Base-by-base conservation (phyloP, 140 eudicot species). In the Stevia rebaudiana region DNA sequence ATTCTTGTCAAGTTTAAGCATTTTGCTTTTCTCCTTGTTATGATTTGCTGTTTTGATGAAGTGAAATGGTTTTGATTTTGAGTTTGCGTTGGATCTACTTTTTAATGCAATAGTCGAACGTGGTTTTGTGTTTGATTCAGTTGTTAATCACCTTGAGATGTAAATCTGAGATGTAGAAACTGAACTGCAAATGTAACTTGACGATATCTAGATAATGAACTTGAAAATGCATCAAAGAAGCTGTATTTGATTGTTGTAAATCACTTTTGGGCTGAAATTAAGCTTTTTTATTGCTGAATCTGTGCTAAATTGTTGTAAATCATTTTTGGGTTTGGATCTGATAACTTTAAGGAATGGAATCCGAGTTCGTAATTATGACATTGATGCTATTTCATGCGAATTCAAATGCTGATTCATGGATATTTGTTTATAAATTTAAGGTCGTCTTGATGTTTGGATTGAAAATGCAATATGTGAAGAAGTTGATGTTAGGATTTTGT, bases 1-100 rank as follows among this genome's bases (percentile, higher is more conserved):
- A 22, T 63, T 11, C n/a, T n/a, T 47, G 31, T 33, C 54, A 64
- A 21, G 11, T 31, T 43, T 56, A 44, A 21, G 12, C 28, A 24
- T 67, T 23, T 46, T 37, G 63, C 65, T 36, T 15, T 42, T 23
- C 73, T 16, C 17, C n/a, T 39, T 44, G 77, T 44, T 72, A 25
- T 55, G 46, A 41, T 55, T 69, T 56, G 58, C 42, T 50, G 33
- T 65, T 19, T 48, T 74, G 46, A 6, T 74, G 21, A 57, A 15
- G 3, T 47, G 54, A 74, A 48, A 69, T 74, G 63, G 57, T 57
- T 46, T 54, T 66, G 19, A n/a, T 31, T 55, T 0, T 35, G 33
- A 22, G 33, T 35, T 53, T 53, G 65, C 31, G 51, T 4, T 68
- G 60, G 79, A 75, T 68, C 79, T 75, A 35, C 65, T 16, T 48